Evolutionary conservation across 495 filamentous ascomycete species (phyloP).

Genomic region (Usnea hakonensis): DNA sequence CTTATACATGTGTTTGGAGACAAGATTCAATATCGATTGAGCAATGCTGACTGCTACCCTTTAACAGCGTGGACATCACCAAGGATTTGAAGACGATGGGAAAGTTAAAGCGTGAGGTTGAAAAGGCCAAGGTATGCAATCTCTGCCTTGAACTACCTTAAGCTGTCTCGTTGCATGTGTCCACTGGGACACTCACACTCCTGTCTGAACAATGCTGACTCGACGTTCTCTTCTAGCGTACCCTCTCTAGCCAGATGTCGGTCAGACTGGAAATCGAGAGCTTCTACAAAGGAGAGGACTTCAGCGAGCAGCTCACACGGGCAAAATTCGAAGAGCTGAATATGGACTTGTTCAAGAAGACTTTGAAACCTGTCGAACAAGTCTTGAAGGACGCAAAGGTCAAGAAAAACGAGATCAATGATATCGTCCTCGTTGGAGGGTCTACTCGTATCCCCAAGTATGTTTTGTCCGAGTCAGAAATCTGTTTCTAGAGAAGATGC

Average conservation of each 20-base stretch:
- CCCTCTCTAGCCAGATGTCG: conserved; percentile 96
- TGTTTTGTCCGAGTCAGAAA: neutral
- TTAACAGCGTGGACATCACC: conserved; percentile 44
- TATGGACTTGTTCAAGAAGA: conserved; percentile 97
- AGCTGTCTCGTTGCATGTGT: neutral
- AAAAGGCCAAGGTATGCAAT: conserved; percentile 73
- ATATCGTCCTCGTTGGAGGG: conserved; percentile 87
- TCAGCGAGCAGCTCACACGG: conserved; percentile 95
- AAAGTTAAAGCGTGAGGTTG: conserved; percentile 98
- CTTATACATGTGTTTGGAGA: neutral
- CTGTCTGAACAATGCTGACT: neutral
- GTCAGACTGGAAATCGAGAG: conserved; percentile 97
- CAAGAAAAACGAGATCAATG: conserved; percentile 77
- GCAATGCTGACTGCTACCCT: neutral
- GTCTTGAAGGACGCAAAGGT: conserved; percentile 88
- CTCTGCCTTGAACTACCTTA: neutral
- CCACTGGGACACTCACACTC: neutral
- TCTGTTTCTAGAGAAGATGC: neutral
- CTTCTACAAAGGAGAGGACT: conserved; percentile 94
- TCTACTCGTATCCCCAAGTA: conserved; percentile 92
- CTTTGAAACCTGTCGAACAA: conserved; percentile 97
- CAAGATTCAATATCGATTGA: neutral
- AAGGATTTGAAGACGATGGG: conserved; percentile 98
- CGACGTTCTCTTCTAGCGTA: conserved; percentile 46
- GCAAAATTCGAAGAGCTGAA: conserved; percentile 99